A percentile compares a stretch with the other conserved stretches of the same genome.
phyloP scores from a whole-genome alignment of 306 rosid genomes.

The Corylus heterophylla region DNA sequence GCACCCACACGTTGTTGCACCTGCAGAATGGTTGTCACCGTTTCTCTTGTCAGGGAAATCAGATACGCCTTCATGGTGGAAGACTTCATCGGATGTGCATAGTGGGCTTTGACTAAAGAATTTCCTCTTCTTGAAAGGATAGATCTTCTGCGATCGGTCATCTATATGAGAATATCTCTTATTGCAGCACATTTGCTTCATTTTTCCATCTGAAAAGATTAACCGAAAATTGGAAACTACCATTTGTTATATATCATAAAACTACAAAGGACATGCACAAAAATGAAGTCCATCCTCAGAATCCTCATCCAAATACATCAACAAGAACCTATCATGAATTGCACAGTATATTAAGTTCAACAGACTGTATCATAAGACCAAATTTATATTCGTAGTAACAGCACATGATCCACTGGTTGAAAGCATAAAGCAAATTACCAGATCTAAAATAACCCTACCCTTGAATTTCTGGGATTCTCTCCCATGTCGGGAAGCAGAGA shows the following conservation, averaged over 20 bases:
- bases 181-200: slow-evolving; percentile 11
- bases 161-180: slow-evolving; percentile 36
- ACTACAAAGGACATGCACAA: not conserved
- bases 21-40: slow-evolving; percentile 40
- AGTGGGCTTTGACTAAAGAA: slow-evolving; percentile 49
- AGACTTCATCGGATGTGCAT: slow-evolving; percentile 49
- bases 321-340: not conserved
- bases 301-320: not conserved
- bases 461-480: slow-evolving; percentile 23
- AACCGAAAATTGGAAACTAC: slow-evolving; percentile 18
- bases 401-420: not conserved
- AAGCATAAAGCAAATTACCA: slow-evolving; percentile 31
- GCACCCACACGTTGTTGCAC: slow-evolving; percentile 31
- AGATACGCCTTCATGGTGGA: slow-evolving; percentile 42
- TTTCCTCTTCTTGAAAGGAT: slow-evolving; percentile 84
- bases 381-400: not conserved
- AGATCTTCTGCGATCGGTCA: slow-evolving; percentile 59
- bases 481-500: slow-evolving; percentile 26
- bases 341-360: not conserved
- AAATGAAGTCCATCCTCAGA: not conserved
- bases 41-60: slow-evolving; percentile 46
- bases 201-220: slow-evolving; percentile 44
- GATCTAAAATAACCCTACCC: slow-evolving; percentile 22
- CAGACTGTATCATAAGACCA: not conserved
- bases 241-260: slow-evolving; percentile 10